Conservation (phyloP, 345 rosid genomes). For the Geranium rotundifolium region DNA sequence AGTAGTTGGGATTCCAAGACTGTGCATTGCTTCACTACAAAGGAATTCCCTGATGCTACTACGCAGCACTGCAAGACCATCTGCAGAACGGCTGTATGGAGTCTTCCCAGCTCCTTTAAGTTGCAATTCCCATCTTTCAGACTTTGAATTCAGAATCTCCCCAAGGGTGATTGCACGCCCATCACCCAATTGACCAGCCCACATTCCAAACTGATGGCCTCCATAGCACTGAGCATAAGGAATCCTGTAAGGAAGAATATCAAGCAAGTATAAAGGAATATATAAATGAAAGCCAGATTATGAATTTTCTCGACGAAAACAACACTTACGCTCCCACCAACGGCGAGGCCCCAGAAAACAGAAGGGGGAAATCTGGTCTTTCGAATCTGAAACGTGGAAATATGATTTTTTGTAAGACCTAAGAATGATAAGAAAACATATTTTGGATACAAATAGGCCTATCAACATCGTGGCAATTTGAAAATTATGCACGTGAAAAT, state of each 20-base stretch:
- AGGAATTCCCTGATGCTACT: slow-evolving; percentile 94
- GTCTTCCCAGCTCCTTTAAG: slow-evolving; percentile 96
- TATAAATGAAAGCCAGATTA: background rate
- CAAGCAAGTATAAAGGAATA: slow-evolving; percentile 7
- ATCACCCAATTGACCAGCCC: slow-evolving; percentile 99
- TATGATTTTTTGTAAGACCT: background rate
- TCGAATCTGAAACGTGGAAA: slow-evolving; percentile 51
- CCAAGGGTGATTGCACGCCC: slow-evolving; percentile 96
- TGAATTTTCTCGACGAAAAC: background rate
- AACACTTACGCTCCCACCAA: slow-evolving; percentile 67
- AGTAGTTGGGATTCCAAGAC: slow-evolving; percentile 88
- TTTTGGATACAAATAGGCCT: background rate
- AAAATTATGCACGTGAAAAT: background rate
- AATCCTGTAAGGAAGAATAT: slow-evolving; percentile 32
- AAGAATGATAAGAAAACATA: background rate
- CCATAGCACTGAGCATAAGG: slow-evolving; percentile 94
- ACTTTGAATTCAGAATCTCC: slow-evolving; percentile 66
- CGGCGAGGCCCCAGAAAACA: slow-evolving; percentile 65
- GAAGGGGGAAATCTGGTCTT: slow-evolving; percentile 70
- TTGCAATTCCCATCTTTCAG: slow-evolving; percentile 94
- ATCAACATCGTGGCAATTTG: background rate
- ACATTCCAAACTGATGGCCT: slow-evolving; percentile 94
- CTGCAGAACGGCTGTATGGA: slow-evolving; percentile 95
- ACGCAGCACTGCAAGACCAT: slow-evolving; percentile 94
- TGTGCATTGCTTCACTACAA: slow-evolving; percentile 90